Conservation (phyloP, 176 grass and related monocot genomes). For the Oryza meridionalis region DNA sequence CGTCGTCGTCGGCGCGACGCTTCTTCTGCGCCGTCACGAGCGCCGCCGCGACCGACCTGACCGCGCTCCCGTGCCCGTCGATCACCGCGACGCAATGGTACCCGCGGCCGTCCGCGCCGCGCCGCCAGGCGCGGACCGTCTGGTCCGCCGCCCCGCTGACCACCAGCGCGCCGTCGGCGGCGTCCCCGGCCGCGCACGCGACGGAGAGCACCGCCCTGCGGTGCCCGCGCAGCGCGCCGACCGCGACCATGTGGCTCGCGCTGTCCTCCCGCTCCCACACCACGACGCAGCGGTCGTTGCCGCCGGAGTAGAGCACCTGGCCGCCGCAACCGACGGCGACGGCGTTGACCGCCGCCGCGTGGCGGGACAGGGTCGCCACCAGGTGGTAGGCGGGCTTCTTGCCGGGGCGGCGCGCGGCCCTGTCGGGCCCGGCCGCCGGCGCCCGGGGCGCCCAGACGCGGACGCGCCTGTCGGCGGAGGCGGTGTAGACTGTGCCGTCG, state of each 20-base stretch:
- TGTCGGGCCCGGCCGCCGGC: neutral
- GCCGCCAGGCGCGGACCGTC: constrained; percentile 75
- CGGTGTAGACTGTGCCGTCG: constrained; percentile 83
- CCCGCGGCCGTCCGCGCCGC: constrained; percentile 44
- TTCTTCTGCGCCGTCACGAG: neutral
- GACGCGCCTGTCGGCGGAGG: constrained; percentile 71
- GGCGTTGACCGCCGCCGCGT: constrained; percentile 82
- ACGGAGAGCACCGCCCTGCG: constrained; percentile 72
- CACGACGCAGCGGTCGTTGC: constrained; percentile 71
- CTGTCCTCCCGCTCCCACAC: constrained; percentile 96
- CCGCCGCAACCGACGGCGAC: constrained; percentile 62
- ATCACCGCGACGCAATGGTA: constrained; percentile 68
- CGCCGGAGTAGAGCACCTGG: constrained; percentile 59
- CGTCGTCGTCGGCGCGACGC: neutral
- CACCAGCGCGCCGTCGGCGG: constrained; percentile 42
- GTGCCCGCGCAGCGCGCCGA: constrained; percentile 73
- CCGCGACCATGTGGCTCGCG: constrained; percentile 60
- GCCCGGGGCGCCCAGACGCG: constrained; percentile 57
- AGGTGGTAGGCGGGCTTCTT: constrained; percentile 55
- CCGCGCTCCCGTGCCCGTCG: constrained; percentile 48
- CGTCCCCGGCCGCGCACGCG: constrained; percentile 52
- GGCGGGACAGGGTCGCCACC: constrained; percentile 62
- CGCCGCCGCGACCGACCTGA: constrained; percentile 62
- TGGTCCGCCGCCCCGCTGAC: constrained; percentile 83
- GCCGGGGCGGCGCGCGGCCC: neutral